Conservation (phyloP, 2,329 filamentous ascomycete genomes). For the Hypoxylon rubiginosum region DNA sequence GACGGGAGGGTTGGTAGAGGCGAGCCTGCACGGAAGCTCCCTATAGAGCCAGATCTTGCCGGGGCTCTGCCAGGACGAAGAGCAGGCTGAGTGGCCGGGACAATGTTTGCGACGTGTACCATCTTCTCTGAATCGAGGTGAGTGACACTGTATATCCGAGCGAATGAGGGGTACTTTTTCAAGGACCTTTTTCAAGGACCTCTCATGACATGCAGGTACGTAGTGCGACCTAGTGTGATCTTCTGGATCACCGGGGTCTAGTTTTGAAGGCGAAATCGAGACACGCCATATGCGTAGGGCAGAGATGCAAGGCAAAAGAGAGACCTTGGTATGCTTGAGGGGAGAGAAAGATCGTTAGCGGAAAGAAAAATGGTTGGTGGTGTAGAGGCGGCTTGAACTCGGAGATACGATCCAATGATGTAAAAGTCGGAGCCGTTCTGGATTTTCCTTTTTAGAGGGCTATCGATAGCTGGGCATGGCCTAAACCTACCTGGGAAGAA, state of each 20-base stretch:
- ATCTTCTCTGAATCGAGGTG: slow-evolving; percentile 35
- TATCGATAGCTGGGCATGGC: slow-evolving; percentile 25
- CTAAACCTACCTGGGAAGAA: background rate
- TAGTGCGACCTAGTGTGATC: background rate
- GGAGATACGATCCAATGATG: slow-evolving; percentile 41
- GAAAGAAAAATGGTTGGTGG: slow-evolving; percentile 13
- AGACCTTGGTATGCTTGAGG: background rate
- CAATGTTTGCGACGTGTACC: slow-evolving; percentile 43
- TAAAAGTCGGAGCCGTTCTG: slow-evolving; percentile 19
- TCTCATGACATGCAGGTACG: slow-evolving; percentile 17
- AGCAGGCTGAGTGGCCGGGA: slow-evolving; percentile 36
- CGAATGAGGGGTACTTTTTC: slow-evolving; percentile 24
- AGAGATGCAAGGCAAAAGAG: background rate
- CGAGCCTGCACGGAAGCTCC: slow-evolving; percentile 53
- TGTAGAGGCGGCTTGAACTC: slow-evolving; percentile 31
- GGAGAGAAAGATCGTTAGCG: slow-evolving; percentile 3
- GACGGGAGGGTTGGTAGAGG: slow-evolving; percentile 46
- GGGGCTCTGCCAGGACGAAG: slow-evolving; percentile 40
- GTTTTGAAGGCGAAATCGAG: background rate
- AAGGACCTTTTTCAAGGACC: too few species aligned
- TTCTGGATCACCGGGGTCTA: slow-evolving; percentile 17
- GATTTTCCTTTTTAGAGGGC: slow-evolving; percentile 14
- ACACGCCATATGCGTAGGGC: slow-evolving; percentile 15
- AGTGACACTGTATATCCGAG: slow-evolving; percentile 32
- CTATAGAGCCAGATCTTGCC: slow-evolving; percentile 44